Evolutionary conservation across 139 green algal genomes (phyloP), one percentile per base, ranked within the genome.

Genomic region (Chlorella ohadii): DNA sequence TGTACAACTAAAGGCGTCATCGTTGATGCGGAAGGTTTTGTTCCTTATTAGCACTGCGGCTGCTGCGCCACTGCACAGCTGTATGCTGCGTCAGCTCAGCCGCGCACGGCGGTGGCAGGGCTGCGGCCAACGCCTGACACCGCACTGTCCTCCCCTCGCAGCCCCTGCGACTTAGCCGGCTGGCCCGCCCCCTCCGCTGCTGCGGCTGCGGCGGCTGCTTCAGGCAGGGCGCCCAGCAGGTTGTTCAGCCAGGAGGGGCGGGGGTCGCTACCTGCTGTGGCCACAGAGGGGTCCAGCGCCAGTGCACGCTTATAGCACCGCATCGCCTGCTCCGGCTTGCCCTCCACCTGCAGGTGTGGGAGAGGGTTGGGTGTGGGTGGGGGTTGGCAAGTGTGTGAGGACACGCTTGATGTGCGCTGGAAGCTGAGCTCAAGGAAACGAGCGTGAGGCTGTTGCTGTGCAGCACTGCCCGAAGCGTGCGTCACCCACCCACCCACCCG

Each of bases 231-330:
- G 25, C 38, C 64, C 78, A 76, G 64, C 64, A 84, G 25, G 31
- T 84, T 55, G 47, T 71, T 68, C 22, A 83, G 33, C 63, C 78
- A 83, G 63, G 33, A 47, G 59, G 34, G 33, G n/a, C 22, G 44
- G 2, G 34, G 31, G 28, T 44, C 55, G 38, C 47, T 81, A 93
- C 89, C 86, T 83, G 78, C 87, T 31, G 77, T 66, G 56, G 92
- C 89, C 68, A 94, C 84, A 19, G 36, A 64, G 0, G 92, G 91
- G 85, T 97, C 92, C 22, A 97, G 87, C 13, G 88, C 87, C 84
- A 98, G 87, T 0, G 86, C 90, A 9, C 89, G 83, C 86, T 94
- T 88, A 84, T 92, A 98, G 89, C 91, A 96, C 51, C 91, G 88
- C 63, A 76, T 55, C 5, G 94, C 94, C 39, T 89, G 83, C 9